Base-by-base conservation (phyloP, 192 early-diverging fungal species). In the Thoreauomyces humboldtii region DNA sequence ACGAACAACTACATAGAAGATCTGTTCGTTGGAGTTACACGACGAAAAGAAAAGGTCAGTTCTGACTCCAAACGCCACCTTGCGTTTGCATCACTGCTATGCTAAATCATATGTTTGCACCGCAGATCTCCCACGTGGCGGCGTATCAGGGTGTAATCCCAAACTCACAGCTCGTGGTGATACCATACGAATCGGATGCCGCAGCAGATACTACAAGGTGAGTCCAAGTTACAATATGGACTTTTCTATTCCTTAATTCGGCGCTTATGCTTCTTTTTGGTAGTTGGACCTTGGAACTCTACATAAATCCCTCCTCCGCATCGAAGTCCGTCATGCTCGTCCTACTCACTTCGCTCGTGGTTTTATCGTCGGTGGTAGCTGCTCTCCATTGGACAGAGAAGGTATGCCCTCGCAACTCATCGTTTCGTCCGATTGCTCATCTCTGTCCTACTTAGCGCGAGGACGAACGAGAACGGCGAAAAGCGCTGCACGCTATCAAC, bases 1-100 rank as follows among this genome's bases (percentile, higher is more conserved):
- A 95, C 93, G 3, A 98, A 94, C 76, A 95, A 95, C 69, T 98
- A 98, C 71, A 88, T 98, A 17, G 95, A 98, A 66, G 87, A 91
- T 54, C 75, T 98, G 70, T 92, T 92, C 71, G 92, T 92, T 0
- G 95, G 93, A 1, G 77, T 84, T 11, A 81, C 84, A 2, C 73
- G 84, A 32, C 81, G 86, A 58, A 80, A 88, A 67, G 81, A 15
- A 14, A 57, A 57, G 25, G 50, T 52, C 17, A 52, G 29, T 17
- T 24, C 19, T 2, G 12, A 46, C 3, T 46, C 12, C n/a, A 6
- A 12, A 41, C 38, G 38, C 38, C 38, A 17, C 22, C 47, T 48
- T 24, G 25, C 7, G 25, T 48, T 48, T 48, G 9, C 47, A 9
- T 12, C 22, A 24, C 22, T 24, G 7, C 12, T 7, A 22, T 24